Base-by-base conservation (phyloP, 768 basidiomycete genomes). In the Phylloporus arenicola region DNA sequence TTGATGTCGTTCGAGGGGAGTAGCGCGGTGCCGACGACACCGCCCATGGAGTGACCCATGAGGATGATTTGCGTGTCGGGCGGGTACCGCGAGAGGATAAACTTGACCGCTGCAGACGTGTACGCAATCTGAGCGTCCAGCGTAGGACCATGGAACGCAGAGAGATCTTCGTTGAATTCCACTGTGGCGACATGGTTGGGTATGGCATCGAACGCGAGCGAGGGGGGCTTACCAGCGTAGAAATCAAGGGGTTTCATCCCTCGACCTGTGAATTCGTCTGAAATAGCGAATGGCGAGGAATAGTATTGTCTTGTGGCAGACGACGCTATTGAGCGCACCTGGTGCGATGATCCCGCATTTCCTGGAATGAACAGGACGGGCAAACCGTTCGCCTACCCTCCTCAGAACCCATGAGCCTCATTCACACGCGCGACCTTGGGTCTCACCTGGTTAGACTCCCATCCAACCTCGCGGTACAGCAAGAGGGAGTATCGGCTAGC, bases 281-380 rank as follows among this genome's bases (percentile, higher is more conserved):
- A 75, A 34, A 81, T 65, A 19, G 74, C 65, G 52, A 76, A 70
- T 0, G 88, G 91, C 22, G 77, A 74, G 13, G 76, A 70, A 61
- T 80, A 90, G 63, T 80, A 93, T 58, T 94, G 91, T 45, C 88
- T 76, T 0, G 86, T 73, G 6, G 92, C 90, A 10, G 92, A 93
- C 12, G 91, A 92, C 4, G 95, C 95, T 58, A 98, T 92, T 12
- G 92, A 94, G 55, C 96, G 83, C 42, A 90, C 88, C 75, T 98
- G 96, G 56, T 82, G 84, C 30, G 88, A 93, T 2, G 91, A 94
- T 6, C 96, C 96, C 20, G 95, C 95, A 65, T 97, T 98, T 8
- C 96, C 96, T 2, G 96, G 96, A 38, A 98, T 86, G 71, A 97
- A 99, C 25, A 99, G 75, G 25, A 95, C 91, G n/a, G 96, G 96